Evolutionary conservation across 2,329 filamentous ascomycete species (phyloP), one percentile per base, ranked within the genome.

Genomic region (Cordyceps sp.): DNA sequence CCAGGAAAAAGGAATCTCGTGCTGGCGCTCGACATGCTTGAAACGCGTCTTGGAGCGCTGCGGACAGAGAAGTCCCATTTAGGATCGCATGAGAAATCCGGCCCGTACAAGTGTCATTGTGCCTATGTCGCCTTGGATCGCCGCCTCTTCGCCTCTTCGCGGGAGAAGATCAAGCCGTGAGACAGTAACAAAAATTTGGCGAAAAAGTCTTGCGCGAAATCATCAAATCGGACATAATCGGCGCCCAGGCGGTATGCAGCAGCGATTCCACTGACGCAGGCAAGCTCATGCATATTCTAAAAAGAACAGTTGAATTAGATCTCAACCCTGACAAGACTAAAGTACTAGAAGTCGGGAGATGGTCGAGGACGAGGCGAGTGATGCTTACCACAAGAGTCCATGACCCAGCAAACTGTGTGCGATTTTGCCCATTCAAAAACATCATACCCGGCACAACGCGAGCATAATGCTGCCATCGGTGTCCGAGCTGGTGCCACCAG

Each of bases 391-490:
- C 68, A 35, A 82, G 56, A 0, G 77, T 81, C 77, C 76, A 82
- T 6, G 66, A 65, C 2, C 69, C 70, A 1, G 75, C 76, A 45
- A 71, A 81, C 16, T 62, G 57, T 0, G 77, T 82, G 30, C 61
- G 58, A 18, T 69, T 70, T 37, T 61, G 66, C 0, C 74, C 75
- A 39, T 84, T 75, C 4, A 84, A 62, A 17, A 78, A 67, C 74
- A 77, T 78, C 64, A 84, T 68, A 39, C 72, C 72, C 0, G 78
- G 78, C 2, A 84, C 73, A 2, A 78, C 73, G 22, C 70, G 62
- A 2, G 67, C 45, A 44, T 76, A 77, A 42, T 78, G 73, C 22
- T 69, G 69, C 63, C 64, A 78, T 4, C 62, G 59, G 42, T 78
- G 72, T 34, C 72, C 72, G 10, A 78, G 59, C 49, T 78, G 73